Percentiles rank a stretch among this genome's conserved stretches.
Evolutionary conservation across 2,329 filamentous ascomycete genomes (phyloP).

Genomic region (Fusarium sp.): DNA sequence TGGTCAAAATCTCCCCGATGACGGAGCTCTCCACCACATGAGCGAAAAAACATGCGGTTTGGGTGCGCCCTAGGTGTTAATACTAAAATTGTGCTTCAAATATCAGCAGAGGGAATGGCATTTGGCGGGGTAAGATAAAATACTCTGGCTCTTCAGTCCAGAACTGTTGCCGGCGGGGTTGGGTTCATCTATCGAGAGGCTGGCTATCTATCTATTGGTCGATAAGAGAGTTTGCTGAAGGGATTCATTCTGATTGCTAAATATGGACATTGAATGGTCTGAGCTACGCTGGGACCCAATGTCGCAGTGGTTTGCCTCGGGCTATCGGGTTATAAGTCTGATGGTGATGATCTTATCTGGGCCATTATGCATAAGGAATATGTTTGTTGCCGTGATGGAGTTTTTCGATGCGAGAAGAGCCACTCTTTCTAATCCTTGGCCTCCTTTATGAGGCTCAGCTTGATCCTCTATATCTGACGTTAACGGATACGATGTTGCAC

Average conservation of each 20-base stretch:
- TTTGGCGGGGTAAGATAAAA: conserved; percentile 33
- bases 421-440: conserved; percentile 4
- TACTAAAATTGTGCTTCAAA: conserved; percentile 11
- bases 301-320: conserved; percentile 5
- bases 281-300: neutral
- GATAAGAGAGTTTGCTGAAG: neutral
- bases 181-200: conserved; percentile 1
- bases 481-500: neutral
- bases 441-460: neutral
- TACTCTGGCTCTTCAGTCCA: neutral
- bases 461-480: neutral
- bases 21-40: conserved; percentile 25
- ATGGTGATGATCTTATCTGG: neutral
- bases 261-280: conserved; percentile 1
- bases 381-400: neutral
- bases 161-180: conserved; percentile 10
- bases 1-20: conserved; percentile 19
- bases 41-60: conserved; percentile 6
- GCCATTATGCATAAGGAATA: conserved; percentile 1
- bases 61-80: neutral
- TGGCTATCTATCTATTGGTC: conserved; percentile 14
- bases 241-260: conserved; percentile 5
- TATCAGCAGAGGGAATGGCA: neutral
- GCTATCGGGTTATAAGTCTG: neutral
- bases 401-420: conserved; percentile 20